A percentile compares a stretch with the other conserved stretches of the same genome.
Conservation (phyloP, 2,329 filamentous ascomycete species). For the Diaporthe amygdali region DNA sequence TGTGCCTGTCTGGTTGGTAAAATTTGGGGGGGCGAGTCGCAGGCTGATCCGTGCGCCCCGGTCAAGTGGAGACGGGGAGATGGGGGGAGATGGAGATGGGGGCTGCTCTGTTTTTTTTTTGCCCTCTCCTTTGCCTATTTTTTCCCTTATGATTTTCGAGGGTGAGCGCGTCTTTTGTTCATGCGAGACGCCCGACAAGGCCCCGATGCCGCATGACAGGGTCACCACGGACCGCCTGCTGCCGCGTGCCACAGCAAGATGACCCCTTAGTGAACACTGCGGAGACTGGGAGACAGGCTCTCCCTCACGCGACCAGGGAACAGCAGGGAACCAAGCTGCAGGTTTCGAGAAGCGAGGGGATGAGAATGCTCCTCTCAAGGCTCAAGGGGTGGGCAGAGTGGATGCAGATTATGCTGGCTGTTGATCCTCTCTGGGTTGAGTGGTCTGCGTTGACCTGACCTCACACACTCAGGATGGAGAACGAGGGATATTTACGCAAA, state of each 20-base stretch:
- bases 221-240: neutral
- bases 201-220: conserved; percentile 12
- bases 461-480: neutral
- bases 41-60: conserved; percentile 8
- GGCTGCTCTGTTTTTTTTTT: neutral
- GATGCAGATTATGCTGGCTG: conserved; percentile 6
- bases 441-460: neutral
- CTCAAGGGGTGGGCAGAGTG: neutral
- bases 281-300: neutral
- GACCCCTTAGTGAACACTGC: conserved; percentile 10
- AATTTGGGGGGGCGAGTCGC: conserved; percentile 3
- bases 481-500: neutral
- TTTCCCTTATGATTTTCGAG: neutral
- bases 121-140: neutral
- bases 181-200: conserved; percentile 12
- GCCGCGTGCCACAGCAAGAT: conserved; percentile 18
- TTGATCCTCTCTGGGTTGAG: neutral
- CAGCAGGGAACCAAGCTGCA: conserved; percentile 7
- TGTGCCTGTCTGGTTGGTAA: neutral
- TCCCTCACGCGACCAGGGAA: conserved; percentile 5
- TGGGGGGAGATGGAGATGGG: no score
- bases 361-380: neutral
- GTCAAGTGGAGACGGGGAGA: conserved; percentile 8
- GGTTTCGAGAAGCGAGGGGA: conserved; percentile 5
- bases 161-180: conserved; percentile 10